Base-by-base conservation (phyloP, 164 flowering plant genomes). In the Vitis riparia region DNA sequence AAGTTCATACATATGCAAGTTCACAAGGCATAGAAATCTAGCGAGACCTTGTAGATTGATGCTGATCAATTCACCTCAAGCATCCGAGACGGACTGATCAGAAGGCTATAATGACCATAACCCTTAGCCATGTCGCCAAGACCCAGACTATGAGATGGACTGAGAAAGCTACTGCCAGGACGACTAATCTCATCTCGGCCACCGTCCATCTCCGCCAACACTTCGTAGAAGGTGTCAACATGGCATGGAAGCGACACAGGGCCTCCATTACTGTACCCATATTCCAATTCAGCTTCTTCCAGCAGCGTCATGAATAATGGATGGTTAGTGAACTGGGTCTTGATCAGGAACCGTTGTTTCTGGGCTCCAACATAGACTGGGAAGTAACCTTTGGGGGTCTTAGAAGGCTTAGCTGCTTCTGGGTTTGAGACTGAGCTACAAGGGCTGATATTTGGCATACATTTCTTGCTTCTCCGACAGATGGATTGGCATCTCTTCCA, bases 171-270 rank as follows among this genome's bases (percentile, higher is more conserved):
- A 12, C 57, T 8, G 29, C 57, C 59, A 16, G 14, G 32, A 9
- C 14, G 32, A 7, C n/a, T 5, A 10, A 23, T 37, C 9, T 58
- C 73, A 60, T 63, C 71, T 14, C 30, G 51, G 27, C 61, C 9
- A 37, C 55, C 14, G 8, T 76, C 73, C 73, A 80, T 73, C 70
- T 80, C 79, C 1, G 72, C 74, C 60, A 80, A 55, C 17, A 80
- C 75, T 52, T 71, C 67, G 55, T 37, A 64, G 61, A 80, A 80
- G 64, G 78, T 47, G 23, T 73, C 77, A 3, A 80, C 77, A 9
- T 80, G 75, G 37, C 83, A 80, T 9, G 83, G 83, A 51, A 80
- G 78, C 74, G 48, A 32, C 3, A 80, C 52, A 10, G 84, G 84
- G 14, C 84, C 84, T 23, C 68, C 62, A 12, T 71, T 58, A 2